Percentiles rank a stretch among this genome's conserved stretches.
Evolutionary conservation across 352 stramenopile genomes (phyloP).

Genomic region (Peronospora destructor): DNA sequence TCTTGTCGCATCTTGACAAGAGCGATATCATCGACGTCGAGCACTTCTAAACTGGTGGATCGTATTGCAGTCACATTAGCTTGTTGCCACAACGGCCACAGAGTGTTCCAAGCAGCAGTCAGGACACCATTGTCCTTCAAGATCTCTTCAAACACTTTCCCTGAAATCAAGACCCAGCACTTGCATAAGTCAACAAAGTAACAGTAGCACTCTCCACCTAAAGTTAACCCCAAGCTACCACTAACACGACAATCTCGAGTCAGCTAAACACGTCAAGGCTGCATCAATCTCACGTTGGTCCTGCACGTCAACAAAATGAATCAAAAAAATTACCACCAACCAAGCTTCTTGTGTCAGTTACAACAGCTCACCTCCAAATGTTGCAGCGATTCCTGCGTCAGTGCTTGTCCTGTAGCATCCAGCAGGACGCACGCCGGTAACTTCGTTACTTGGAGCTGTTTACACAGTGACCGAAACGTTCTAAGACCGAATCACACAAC

Average conservation of each 20-base stretch:
- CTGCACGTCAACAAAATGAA: conserved; percentile 4
- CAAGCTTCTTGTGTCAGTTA: neutral
- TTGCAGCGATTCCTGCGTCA: conserved; percentile 10
- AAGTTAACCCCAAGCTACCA: neutral
- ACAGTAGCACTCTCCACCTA: neutral
- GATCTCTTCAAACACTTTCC: conserved; percentile 21
- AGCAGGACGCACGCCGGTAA: conserved; percentile 33
- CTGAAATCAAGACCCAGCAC: conserved; percentile 3
- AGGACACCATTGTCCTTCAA: conserved; percentile 5
- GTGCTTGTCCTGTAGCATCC: conserved; percentile 18
- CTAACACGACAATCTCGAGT: conserved; percentile 13
- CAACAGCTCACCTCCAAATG: conserved; percentile 10
- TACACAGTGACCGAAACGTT: conserved; percentile 36
- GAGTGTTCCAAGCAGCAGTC: conserved; percentile 6
- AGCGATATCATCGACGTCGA: conserved; percentile 10
- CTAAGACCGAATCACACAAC: conserved; percentile 10
- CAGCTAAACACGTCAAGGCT: neutral
- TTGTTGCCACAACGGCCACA: conserved; percentile 25
- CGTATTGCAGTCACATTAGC: neutral
- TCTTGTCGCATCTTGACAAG: conserved; percentile 42
- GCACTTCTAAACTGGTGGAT: neutral
- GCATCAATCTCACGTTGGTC: conserved; percentile 6
- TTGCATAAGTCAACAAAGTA: neutral
- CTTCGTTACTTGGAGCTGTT: conserved; percentile 33
- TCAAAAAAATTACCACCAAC: neutral